These are phyloP conservation scores for Pharus latifolius DNA, from an alignment of 176 grass and related monocot genomes.

Conservation along the genomic window DNA sequence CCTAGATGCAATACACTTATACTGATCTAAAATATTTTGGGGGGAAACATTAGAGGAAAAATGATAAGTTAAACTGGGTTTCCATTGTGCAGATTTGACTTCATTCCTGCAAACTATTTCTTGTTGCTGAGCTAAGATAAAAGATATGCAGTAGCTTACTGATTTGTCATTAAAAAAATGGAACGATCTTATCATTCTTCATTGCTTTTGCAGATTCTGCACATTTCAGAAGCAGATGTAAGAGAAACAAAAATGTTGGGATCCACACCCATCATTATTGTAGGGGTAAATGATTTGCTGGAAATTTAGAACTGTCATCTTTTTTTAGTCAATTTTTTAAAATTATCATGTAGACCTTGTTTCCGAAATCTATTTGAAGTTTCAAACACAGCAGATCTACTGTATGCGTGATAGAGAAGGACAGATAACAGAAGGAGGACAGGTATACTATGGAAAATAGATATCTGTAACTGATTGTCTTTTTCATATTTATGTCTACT, in stretches of 20 bases:
- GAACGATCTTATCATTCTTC: neutral
- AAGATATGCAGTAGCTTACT: neutral
- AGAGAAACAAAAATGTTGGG: slow-evolving; percentile 97
- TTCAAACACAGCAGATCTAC: slow-evolving; percentile 95
- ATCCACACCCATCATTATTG: slow-evolving; percentile 62
- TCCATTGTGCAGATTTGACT: neutral
- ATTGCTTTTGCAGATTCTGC: slow-evolving; percentile 66
- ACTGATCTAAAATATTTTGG: too few relatives aligned
- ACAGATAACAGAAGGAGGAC: slow-evolving; percentile 62
- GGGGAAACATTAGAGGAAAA: too few relatives aligned
- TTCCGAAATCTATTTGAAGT: slow-evolving; percentile 41
- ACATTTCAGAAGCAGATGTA: slow-evolving; percentile 91
- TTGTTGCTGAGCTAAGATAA: slow-evolving; percentile 15
- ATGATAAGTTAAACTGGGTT: neutral
- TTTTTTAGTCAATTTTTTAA: slow-evolving; percentile 13
- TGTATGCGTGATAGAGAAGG: slow-evolving; percentile 83
- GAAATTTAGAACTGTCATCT: neutral
- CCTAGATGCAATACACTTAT: too few relatives aligned
- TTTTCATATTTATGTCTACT: slow-evolving; percentile 1
- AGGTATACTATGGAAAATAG: slow-evolving; percentile 32
- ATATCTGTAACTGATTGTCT: neutral
- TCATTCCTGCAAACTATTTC: slow-evolving; percentile 11
- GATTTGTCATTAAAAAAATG: neutral
- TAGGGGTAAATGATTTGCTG: slow-evolving; percentile 36
- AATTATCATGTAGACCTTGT: slow-evolving; percentile 5